These are phyloP conservation scores for Pythium rhizo-oryzae DNA, from an alignment of 352 stramenopile species.

Conservation along the genomic window DNA sequence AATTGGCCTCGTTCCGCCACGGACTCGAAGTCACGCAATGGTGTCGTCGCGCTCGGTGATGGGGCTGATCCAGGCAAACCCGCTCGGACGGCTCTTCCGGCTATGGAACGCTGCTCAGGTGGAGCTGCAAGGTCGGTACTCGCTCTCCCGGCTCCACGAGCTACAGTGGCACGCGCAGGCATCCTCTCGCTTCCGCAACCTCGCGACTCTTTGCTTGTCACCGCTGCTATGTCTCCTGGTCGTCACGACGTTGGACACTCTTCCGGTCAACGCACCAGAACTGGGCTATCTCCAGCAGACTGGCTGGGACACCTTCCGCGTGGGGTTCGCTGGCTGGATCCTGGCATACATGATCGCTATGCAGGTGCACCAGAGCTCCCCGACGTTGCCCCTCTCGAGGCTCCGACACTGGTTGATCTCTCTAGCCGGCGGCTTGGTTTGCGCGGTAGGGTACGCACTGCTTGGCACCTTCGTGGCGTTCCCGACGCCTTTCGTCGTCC, in stretches of 20 bases:
- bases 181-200: not conserved
- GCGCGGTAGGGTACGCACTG: not conserved
- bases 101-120: not conserved
- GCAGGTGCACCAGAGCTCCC: constrained; percentile 7
- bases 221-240: not conserved
- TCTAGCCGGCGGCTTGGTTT: not conserved
- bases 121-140: not conserved
- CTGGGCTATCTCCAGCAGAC: constrained; percentile 1
- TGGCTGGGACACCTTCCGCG: not conserved
- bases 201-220: not conserved
- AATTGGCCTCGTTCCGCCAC: no score
- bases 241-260: not conserved
- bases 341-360: not conserved
- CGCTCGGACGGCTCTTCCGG: not conserved
- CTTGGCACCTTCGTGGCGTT: constrained; percentile 10
- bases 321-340: not conserved
- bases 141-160: not conserved
- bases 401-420: not conserved
- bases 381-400: constrained; percentile 4
- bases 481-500: constrained; percentile 7
- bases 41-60: not conserved
- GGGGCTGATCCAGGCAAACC: not conserved
- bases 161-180: not conserved
- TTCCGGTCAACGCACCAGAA: not conserved
- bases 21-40: no score